These are phyloP conservation scores for Arthrobotrys sinensis DNA, from an alignment of 2,329 filamentous ascomycete species.

Conservation along the genomic window DNA sequence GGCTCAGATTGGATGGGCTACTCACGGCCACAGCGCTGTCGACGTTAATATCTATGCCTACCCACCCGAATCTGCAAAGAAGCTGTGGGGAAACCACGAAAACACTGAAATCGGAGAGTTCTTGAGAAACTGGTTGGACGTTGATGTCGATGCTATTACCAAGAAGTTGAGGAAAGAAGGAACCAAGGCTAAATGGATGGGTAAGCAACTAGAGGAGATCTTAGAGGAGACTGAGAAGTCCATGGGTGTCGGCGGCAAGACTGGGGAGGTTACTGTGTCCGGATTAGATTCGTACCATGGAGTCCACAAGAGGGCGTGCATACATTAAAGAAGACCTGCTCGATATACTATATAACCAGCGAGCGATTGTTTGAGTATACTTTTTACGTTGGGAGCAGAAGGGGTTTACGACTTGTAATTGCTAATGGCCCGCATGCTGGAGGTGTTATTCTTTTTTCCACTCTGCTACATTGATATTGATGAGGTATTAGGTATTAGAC, in stretches of 20 bases:
- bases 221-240: conserved; percentile 41
- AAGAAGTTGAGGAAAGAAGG: conserved; percentile 77
- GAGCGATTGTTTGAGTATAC: conserved; percentile 37
- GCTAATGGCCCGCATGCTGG: conserved; percentile 12
- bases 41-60: conserved; percentile 98
- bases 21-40: conserved; percentile 91
- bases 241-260: conserved; percentile 56
- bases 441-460: neutral
- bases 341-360: neutral
- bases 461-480: neutral
- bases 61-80: conserved; percentile 75
- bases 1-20: conserved; percentile 92
- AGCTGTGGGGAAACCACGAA: conserved; percentile 87
- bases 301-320: conserved; percentile 59
- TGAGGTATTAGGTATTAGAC: neutral
- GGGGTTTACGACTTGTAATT: conserved; percentile 41
- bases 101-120: conserved; percentile 94
- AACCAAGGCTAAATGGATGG: conserved; percentile 57
- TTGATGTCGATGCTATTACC: conserved; percentile 85
- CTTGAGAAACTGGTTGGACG: conserved; percentile 81
- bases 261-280: conserved; percentile 45
- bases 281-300: conserved; percentile 57
- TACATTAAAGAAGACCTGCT: conserved; percentile 32
- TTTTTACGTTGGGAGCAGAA: neutral
- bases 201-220: conserved; percentile 43